phyloP scores from a whole-genome alignment of 2,329 filamentous ascomycete species.

The Aspergillus persii region DNA sequence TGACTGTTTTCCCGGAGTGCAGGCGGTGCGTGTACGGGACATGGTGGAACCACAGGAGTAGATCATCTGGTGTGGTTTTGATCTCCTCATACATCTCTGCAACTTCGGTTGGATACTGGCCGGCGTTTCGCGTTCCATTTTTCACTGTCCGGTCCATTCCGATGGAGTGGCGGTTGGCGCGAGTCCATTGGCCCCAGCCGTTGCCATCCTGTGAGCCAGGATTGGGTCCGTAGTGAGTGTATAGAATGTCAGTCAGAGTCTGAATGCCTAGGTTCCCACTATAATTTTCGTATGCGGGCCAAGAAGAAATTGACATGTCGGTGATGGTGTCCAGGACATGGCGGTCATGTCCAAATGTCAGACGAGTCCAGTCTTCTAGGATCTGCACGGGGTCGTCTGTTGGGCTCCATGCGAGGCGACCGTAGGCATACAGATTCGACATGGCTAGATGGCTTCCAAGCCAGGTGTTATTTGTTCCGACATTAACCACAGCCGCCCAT shows the following conservation, averaged over 20 bases:
- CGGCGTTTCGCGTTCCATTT: conserved; percentile 65
- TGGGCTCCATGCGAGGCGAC: conserved; percentile 65
- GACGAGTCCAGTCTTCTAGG: conserved; percentile 64
- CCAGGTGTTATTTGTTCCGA: conserved; percentile 66
- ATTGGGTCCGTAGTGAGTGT: conserved; percentile 66
- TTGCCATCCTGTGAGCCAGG: conserved; percentile 66
- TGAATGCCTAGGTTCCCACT: conserved; percentile 68
- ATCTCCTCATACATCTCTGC: conserved; percentile 58
- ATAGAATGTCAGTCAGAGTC: conserved; percentile 66
- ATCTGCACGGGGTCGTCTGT: conserved; percentile 48
- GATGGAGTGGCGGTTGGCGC: conserved; percentile 58
- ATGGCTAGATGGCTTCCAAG: conserved; percentile 67
- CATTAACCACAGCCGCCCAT: conserved; percentile 66
- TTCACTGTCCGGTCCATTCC: conserved; percentile 70
- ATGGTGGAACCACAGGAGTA: conserved; percentile 73
- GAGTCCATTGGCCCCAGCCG: conserved; percentile 70
- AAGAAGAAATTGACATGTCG: conserved; percentile 65
- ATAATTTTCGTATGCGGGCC: conserved; percentile 71
- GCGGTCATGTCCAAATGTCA: conserved; percentile 61
- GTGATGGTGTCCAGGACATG: conserved; percentile 59
- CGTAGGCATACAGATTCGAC: conserved; percentile 70
- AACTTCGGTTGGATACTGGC: conserved; percentile 64
- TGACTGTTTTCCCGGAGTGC: conserved; percentile 64
- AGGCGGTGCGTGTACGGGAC: conserved; percentile 64
- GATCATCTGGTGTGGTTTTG: conserved; percentile 63